Base-by-base conservation (phyloP, 2,329 filamentous ascomycete species). In the Colletotrichum musae region DNA sequence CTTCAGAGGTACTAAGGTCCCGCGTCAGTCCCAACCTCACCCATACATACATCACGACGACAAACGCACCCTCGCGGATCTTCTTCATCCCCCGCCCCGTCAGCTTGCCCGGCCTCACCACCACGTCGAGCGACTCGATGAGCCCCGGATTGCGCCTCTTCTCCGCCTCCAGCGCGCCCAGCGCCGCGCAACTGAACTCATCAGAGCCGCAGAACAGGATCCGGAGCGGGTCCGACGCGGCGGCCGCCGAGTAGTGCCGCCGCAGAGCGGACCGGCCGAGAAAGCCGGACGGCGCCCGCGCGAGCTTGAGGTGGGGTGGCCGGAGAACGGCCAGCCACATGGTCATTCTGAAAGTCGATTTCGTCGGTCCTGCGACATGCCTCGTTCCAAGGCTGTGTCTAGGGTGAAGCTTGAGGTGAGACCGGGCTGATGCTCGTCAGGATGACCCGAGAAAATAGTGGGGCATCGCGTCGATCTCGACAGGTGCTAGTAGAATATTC, bases 201-300 rank as follows among this genome's bases (percentile, higher is more conserved):
- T 99, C 96, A 3, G 95, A 96, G 71, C 96, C 96, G 81, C 95
- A 98, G 81, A 98, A 99, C 4, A 99, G 87, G 62, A 99, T 94
- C 41, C 91, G 88, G 39, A 99, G 85, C 3, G 94, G 93, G 5
- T 89, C 85, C 0, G 85, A 83, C 18, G 64, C 32, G 6, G 52
- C 39, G 5, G 45, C 36, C 13, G 18, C 62, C 50, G 66, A 69
- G 36, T 69, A 69, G 9, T 26, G 36, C 2, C 66, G 36, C 2
- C 66, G 66, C 9, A 52, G 45, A 5, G 61, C 24, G 24, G 56
- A 51, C 12, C 56, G 62, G 18, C 56, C 21, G 24, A 39, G 18
- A 18, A 18, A 18, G 36, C 43, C 43, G 10, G 28, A 6, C 2
- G 50, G 15, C 24, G 56, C 43, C 43, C 51, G 56, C 50, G 32